Evolutionary conservation across 169 alveolate genomes (phyloP), one percentile per base, ranked within the genome.

Genomic region (Eimeria falciformis): DNA sequence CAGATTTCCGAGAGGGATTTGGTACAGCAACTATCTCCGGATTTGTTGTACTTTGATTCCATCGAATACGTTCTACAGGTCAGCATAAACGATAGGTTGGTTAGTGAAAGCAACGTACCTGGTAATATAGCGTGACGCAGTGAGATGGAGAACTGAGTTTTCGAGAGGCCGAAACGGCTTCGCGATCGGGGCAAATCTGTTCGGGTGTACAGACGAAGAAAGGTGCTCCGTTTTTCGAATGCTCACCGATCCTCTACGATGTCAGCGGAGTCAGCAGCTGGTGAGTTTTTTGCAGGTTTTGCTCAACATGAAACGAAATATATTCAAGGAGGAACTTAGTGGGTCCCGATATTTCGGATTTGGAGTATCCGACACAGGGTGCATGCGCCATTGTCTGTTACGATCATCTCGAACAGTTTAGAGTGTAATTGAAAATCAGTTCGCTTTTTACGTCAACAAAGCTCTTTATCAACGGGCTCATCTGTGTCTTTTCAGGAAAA

Each of bases 161-260:
- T 17, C 17, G 3, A 53, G 3, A 66, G 78, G 78, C 78, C 6
- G 14, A 7, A 27, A 27, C 79, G 37, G 21, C 23, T 7, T 12
- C 25, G 79, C 7, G 3, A 37, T 27, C 21, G 79, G 2, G 17
- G 9, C 50, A 14, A 29, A 27, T 29, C 83, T 65, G 75, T 21
- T 40, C 18, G 0, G 55, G 23, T 12, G 1, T 18, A 18, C 68
- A 93, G 94, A 90, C 93, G 50, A 94, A 94, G 85, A 37, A 40
- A 17, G 92, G 94, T 1, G 94, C 83, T 3, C 94, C 96, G 65
- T 94, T 94, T 43, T 58, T 53, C 18, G 96, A 94, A 58, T 83
- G 92, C 27, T 68, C 93, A 11, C 96, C 96, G 69, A 89, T 90
- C 29, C 82, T 94, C 27, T 71, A 94, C 87, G 94, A 94, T 56